A percentile compares a stretch with the other conserved stretches of the same genome.
phyloP scores from a whole-genome alignment of 768 basidiomycete genomes.

The Steccherinum ochraceum region DNA sequence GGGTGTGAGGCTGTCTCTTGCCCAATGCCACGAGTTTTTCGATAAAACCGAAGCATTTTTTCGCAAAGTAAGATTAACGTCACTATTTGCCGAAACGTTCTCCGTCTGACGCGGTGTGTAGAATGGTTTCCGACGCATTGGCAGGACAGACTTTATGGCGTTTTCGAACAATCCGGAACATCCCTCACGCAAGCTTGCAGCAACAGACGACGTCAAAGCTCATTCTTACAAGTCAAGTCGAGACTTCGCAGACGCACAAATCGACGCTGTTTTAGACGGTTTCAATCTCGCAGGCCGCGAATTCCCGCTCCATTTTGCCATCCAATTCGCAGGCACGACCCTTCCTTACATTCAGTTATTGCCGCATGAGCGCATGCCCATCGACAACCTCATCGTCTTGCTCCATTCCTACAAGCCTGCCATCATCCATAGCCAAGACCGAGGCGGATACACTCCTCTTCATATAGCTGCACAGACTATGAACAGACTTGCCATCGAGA shows the following conservation, averaged over 20 bases:
- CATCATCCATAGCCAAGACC: background rate
- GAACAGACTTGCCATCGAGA: background rate
- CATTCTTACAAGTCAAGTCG: too few relatives aligned
- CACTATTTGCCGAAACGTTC: too few relatives aligned
- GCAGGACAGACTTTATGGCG: constrained; percentile 12
- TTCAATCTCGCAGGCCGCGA: too few relatives aligned
- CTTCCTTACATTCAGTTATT: too few relatives aligned
- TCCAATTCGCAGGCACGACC: too few relatives aligned
- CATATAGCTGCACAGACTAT: background rate
- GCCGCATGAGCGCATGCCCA: too few relatives aligned
- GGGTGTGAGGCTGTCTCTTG: too few relatives aligned
- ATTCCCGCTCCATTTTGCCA: too few relatives aligned
- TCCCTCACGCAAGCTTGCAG: constrained; percentile 10
- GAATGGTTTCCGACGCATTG: constrained; percentile 16
- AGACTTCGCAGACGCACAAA: too few relatives aligned
- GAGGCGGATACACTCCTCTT: background rate
- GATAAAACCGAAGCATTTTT: constrained; percentile 11
- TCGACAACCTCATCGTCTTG: background rate
- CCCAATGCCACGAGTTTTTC: background rate
- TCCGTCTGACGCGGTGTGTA: too few relatives aligned
- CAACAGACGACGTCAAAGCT: constrained; percentile 7
- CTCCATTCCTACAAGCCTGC: background rate
- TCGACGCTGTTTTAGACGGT: too few relatives aligned
- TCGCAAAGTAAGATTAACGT: constrained; percentile 14
- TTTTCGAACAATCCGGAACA: constrained; percentile 9